Percentiles rank a stretch among this genome's conserved stretches.
These are phyloP conservation scores for Fraxinus platypoda DNA, from an alignment of 305 asterid species.

Conservation along the genomic window DNA sequence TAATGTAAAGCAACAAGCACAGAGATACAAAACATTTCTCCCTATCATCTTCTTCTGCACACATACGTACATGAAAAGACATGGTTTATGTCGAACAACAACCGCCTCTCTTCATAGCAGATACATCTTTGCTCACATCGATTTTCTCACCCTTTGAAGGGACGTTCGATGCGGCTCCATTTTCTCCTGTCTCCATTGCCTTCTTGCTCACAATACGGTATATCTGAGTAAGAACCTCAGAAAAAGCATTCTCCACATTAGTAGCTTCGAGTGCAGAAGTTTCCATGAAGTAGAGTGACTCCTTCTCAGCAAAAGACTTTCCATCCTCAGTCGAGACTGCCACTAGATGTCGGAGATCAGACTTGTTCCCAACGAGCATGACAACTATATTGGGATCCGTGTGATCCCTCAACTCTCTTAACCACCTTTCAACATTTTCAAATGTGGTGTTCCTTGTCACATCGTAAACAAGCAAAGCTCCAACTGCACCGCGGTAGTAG, in stretches of 20 bases:
- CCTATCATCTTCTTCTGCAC: background rate
- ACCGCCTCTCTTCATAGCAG: constrained; percentile 61
- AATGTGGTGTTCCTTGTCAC: constrained; percentile 76
- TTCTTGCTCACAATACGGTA: constrained; percentile 66
- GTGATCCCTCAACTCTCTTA: constrained; percentile 69
- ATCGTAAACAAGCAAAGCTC: constrained; percentile 77
- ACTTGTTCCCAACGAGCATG: constrained; percentile 80
- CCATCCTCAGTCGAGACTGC: constrained; percentile 75
- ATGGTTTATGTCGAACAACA: constrained; percentile 53
- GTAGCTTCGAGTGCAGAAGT: constrained; percentile 78
- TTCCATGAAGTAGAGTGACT: constrained; percentile 82
- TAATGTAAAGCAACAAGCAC: background rate
- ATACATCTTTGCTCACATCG: constrained; percentile 63
- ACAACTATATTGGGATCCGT: constrained; percentile 77
- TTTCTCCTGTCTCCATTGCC: constrained; percentile 57
- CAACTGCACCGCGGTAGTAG: constrained; percentile 85
- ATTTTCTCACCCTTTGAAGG: constrained; percentile 72
- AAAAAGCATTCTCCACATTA: constrained; percentile 68
- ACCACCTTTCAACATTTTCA: constrained; percentile 71
- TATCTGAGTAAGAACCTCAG: constrained; percentile 71
- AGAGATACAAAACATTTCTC: background rate
- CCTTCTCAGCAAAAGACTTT: constrained; percentile 63
- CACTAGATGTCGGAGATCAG: constrained; percentile 74
- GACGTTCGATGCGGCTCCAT: constrained; percentile 39
- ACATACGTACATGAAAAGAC: background rate